Base-by-base conservation (phyloP, 1,284 basidiomycete genomes). In the Prillingera fragicola region DNA sequence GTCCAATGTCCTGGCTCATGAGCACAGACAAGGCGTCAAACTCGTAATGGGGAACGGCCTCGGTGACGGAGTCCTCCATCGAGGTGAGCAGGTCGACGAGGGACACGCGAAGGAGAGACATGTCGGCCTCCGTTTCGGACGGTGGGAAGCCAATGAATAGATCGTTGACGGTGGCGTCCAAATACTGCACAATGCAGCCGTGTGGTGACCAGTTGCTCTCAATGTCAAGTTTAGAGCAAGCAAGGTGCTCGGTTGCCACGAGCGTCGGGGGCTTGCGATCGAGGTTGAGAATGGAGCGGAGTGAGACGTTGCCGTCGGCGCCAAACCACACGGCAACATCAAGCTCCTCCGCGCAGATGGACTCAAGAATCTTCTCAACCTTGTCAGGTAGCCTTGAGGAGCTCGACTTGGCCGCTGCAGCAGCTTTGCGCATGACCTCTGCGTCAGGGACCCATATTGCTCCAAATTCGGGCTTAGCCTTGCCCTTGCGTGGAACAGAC, bases 211-310 rank as follows among this genome's bases (percentile, higher is more conserved):
- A 43, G 8, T 24, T 23, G 8, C 29, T 41, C 1, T n/a, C 18
- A n/a, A 46, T 26, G 10, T 38, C 40, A 12, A 33, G 26, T 10
- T 19, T 25, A 4, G 80, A 78, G 48, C 82, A 78, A 21, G 85
- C 79, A 13, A 90, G 70, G 3, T 79, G 80, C 57, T 87, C 83
- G 40, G 85, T 81, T 59, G 79, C 81, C 26, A 92, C 75, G 8
- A 92, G 74, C 1, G 88, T 90, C 2, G 89, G 89, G 5, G 90
- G 89, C 54, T 84, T 79, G n/a, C 84, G 78, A 60, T 92, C 87
- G 51, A 94, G 81, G 67, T 92, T 90, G 33, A 82, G 77, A 38
- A 90, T 78, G 5, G 84, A 85, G 38, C 80, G 80, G 22, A 90
- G 69, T 4, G 84, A 73, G 19, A 87, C 57, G 15, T 81, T 81